Percentiles rank a stretch among this genome's conserved stretches.
Conservation (phyloP, 2,329 filamentous ascomycete species). For the Colletotrichum camelliae region DNA sequence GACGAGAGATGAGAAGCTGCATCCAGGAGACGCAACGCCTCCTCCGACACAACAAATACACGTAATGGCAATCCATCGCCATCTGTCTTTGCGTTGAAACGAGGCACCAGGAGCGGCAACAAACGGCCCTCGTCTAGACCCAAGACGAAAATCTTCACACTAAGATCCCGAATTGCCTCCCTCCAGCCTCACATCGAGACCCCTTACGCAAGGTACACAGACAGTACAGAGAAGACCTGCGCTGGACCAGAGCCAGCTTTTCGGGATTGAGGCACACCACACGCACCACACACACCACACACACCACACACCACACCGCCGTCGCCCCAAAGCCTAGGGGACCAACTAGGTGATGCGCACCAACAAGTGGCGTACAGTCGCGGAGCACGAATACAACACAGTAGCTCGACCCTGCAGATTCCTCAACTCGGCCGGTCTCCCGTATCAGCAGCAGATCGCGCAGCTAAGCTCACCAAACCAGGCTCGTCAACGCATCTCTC, state of each 20-base stretch:
- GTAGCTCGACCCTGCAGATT: conserved; percentile 19
- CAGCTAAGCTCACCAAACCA: background rate
- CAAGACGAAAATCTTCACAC: background rate
- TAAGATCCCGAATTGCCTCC: background rate
- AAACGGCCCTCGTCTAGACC: background rate
- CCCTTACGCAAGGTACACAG: background rate
- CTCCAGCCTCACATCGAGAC: background rate
- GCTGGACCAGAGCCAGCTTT: background rate
- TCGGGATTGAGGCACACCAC: background rate
- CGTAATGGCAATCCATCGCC: conserved; percentile 1
- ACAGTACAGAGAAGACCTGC: background rate
- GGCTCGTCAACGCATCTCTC: conserved; percentile 14
- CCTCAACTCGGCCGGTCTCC: background rate
- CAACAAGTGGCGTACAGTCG: background rate
- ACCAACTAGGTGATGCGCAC: background rate
- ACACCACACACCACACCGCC: background rate
- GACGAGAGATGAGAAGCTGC: conserved; percentile 7
- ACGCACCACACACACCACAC: background rate
- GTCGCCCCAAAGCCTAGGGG: background rate
- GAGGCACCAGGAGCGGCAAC: background rate
- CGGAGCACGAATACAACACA: background rate
- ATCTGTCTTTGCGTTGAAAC: background rate
- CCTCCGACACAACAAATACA: background rate
- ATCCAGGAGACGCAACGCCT: background rate
- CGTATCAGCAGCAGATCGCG: background rate